phyloP scores from a whole-genome alignment of 176 grass and related monocot genomes.

The Paspalum vaginatum region DNA sequence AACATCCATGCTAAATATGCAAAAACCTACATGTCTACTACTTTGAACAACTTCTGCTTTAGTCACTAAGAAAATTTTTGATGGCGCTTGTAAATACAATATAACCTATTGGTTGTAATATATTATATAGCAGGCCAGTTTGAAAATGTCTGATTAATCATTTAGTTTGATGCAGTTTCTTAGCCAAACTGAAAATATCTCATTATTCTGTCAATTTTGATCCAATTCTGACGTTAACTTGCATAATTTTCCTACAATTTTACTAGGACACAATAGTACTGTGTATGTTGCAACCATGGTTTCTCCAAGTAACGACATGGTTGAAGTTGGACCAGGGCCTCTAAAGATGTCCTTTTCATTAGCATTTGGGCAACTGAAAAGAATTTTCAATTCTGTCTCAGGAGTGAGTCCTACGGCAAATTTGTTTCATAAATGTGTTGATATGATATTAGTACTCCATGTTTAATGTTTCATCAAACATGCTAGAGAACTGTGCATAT shows the following conservation, averaged over 20 bases:
- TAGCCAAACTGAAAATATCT: background rate
- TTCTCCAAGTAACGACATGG: conserved; percentile 55
- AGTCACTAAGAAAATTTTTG: no score
- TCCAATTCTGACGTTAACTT: background rate
- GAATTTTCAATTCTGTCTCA: conserved; percentile 65
- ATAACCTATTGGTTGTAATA: conserved; percentile 2
- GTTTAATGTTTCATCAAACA: no score
- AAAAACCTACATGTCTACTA: background rate
- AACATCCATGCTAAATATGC: background rate
- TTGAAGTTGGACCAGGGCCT: conserved; percentile 83
- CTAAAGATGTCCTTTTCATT: conserved; percentile 84
- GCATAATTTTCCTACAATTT: conserved; percentile 13
- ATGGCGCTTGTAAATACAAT: background rate
- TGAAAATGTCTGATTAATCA: no score
- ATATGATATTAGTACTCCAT: background rate
- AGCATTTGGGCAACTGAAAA: conserved; percentile 67
- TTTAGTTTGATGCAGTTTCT: no score
- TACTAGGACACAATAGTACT: conserved; percentile 39
- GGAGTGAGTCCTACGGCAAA: conserved; percentile 54
- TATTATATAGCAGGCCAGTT: background rate
- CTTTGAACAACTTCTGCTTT: conserved; percentile 18
- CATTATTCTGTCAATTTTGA: background rate
- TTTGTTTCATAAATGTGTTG: background rate
- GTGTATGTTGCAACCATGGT: conserved; percentile 40
- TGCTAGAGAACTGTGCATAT: no score